These are phyloP conservation scores for Penicillium cataractarum DNA, from an alignment of 495 filamentous ascomycete genomes.

Conservation along the genomic window DNA sequence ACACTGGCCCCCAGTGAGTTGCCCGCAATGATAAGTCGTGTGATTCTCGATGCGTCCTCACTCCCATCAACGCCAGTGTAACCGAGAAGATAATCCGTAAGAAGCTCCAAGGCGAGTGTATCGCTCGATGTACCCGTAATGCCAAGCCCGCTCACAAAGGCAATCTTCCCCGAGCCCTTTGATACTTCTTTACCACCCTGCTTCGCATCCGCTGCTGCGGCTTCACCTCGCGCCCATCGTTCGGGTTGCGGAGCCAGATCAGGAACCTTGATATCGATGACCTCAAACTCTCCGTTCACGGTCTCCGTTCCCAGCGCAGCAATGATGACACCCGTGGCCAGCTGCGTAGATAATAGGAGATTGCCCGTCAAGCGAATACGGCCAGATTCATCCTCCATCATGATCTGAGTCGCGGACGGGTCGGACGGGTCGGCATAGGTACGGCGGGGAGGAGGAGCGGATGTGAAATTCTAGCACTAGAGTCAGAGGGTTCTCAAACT, in stretches of 20 bases:
- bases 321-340: constrained; percentile 90
- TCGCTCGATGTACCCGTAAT: constrained; percentile 77
- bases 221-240: constrained; percentile 68
- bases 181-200: constrained; percentile 30
- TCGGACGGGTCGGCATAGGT: constrained; percentile 66
- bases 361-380: constrained; percentile 80
- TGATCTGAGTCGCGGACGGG: constrained; percentile 61
- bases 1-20: constrained; percentile 75
- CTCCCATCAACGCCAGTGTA: constrained; percentile 66
- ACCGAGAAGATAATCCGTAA: constrained; percentile 86
- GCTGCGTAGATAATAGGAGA: constrained; percentile 60
- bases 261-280: constrained; percentile 84
- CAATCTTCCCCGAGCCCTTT: constrained; percentile 67
- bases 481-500: background rate
- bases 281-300: constrained; percentile 86
- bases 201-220: constrained; percentile 18
- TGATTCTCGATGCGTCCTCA: constrained; percentile 67
- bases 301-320: constrained; percentile 94
- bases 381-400: constrained; percentile 95
- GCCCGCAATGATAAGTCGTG: constrained; percentile 86
- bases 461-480: constrained; percentile 72
- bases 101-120: constrained; percentile 70
- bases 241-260: constrained; percentile 80
- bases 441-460: constrained; percentile 74
- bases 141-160: constrained; percentile 83